Evolutionary conservation across 2,329 filamentous ascomycete genomes (phyloP).

Genomic region (Cercospora nicotianae): DNA sequence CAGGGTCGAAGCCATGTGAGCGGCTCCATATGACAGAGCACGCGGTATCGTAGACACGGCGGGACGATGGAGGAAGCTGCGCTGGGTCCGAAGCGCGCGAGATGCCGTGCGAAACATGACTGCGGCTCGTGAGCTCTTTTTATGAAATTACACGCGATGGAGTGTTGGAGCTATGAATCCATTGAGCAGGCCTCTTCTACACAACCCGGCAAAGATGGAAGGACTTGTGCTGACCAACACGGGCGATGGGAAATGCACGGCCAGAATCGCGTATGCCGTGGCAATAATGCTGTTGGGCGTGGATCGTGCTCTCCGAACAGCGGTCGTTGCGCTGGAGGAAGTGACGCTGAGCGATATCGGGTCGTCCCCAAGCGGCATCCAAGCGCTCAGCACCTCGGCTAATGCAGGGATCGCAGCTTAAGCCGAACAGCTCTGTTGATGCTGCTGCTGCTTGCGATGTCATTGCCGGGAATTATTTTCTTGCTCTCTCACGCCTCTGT

Average conservation of each 20-base stretch:
- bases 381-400: slow-evolving; percentile 13
- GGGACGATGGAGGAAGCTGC: slow-evolving; percentile 29
- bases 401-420: slow-evolving; percentile 10
- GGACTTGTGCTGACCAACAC: not conserved
- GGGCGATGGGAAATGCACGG: not conserved
- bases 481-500: not conserved
- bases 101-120: slow-evolving; percentile 35
- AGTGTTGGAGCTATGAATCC: slow-evolving; percentile 2
- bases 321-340: not conserved
- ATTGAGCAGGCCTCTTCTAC: not conserved
- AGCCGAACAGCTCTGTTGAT: slow-evolving; percentile 7
- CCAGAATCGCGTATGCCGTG: not conserved
- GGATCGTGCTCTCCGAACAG: not conserved
- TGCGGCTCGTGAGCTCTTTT: not conserved
- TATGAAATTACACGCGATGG: not conserved
- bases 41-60: slow-evolving; percentile 24
- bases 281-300: not conserved
- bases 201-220: not conserved
- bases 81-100: slow-evolving; percentile 33
- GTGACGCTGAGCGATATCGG: slow-evolving; percentile 15
- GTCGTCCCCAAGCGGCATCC: not conserved
- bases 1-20: slow-evolving; percentile 52
- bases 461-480: not conserved
- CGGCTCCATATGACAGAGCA: slow-evolving; percentile 28
- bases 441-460: not conserved